Conservation (phyloP, 2,329 filamentous ascomycete genomes). For the Aureobasidium vineae region DNA sequence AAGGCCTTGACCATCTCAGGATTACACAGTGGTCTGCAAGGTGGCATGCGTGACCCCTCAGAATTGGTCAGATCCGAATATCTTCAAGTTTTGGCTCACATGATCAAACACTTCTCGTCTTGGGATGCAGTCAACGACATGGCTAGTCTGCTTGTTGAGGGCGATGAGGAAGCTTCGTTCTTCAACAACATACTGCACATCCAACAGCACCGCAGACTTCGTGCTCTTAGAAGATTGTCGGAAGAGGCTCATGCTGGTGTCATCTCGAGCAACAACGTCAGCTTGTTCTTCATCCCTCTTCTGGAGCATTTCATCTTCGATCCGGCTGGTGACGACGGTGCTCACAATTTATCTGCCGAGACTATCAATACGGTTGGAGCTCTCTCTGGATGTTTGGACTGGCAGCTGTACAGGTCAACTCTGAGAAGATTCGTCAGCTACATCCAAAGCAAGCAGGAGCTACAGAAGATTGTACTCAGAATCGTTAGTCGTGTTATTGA, state of each 20-base stretch:
- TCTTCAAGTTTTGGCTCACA: conserved; percentile 71
- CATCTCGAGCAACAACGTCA: conserved; percentile 73
- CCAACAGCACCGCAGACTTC: conserved; percentile 78
- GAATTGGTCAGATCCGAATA: conserved; percentile 84
- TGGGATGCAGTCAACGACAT: conserved; percentile 75
- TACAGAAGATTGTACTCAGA: conserved; percentile 81
- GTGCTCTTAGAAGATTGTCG: conserved; percentile 75
- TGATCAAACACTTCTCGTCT: conserved; percentile 67
- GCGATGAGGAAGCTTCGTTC: conserved; percentile 80
- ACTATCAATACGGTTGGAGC: conserved; percentile 76
- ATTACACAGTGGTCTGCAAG: conserved; percentile 72
- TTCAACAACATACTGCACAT: conserved; percentile 92
- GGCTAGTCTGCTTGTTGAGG: conserved; percentile 63
- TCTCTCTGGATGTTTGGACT: conserved; percentile 74
- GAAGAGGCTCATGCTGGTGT: conserved; percentile 62
- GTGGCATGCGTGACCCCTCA: conserved; percentile 72
- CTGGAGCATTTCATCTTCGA: conserved; percentile 94
- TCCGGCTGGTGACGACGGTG: conserved; percentile 69
- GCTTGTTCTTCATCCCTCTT: conserved; percentile 84
- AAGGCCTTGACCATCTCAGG: conserved; percentile 60
- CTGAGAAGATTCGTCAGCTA: conserved; percentile 82
- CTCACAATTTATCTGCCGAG: conserved; percentile 82
- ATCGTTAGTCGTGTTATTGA: conserved; percentile 80
- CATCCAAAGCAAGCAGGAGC: conserved; percentile 73
- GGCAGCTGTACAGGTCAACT: conserved; percentile 84